Evolutionary conservation across 139 green algal genomes (phyloP), one percentile per base, ranked within the genome.

Genomic region (Coelastrella sp.): DNA sequence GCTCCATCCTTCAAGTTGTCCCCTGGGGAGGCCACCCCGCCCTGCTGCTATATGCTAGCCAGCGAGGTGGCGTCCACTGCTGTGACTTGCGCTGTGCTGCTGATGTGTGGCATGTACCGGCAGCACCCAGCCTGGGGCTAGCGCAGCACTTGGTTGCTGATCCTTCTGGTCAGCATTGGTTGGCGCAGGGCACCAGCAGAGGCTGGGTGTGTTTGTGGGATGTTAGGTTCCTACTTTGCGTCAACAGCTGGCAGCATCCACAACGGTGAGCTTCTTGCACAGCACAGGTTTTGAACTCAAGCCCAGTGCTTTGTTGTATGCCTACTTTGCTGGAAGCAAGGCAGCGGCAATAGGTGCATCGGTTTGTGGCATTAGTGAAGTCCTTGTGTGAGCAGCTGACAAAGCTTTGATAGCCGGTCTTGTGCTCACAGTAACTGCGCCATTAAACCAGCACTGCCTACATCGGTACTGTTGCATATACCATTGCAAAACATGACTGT

Each of bases 51-150:
- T 96, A 96, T 80, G 54, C 92, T 56, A 97, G 93, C 0, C 93
- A 97, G 90, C 85, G 92, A 0, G 95, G 96, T 75, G 96, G 95
- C n/a, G 83, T 99, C 61, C 89, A 95, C 13, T 96, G 90, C 54
- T 97, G 95, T 93, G 97, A 99, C 90, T 92, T 95, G 73, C 94
- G 97, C 22, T 85, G 90, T 32, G 87, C 89, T 83, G 61, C 86
- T 2, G 90, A 96, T 85, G 95, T 93, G 73, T 98, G 96, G 96
- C n/a, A 57, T 19, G 89, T 98, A 73, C 87, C 92, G 5, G 60
- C 13, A 17, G n/a, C 82, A 0, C 93, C 95, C 0, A 77, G 77
- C 76, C 20, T 90, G 57, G 75, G 97, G 0, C 75, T 97, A 20
- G 20, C 94, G 57, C 77, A 95, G 80, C 83, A 94, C 59, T 23